These are phyloP conservation scores for Candida endomychidarum DNA, from an alignment of 805 yeast species.

Conservation along the genomic window DNA sequence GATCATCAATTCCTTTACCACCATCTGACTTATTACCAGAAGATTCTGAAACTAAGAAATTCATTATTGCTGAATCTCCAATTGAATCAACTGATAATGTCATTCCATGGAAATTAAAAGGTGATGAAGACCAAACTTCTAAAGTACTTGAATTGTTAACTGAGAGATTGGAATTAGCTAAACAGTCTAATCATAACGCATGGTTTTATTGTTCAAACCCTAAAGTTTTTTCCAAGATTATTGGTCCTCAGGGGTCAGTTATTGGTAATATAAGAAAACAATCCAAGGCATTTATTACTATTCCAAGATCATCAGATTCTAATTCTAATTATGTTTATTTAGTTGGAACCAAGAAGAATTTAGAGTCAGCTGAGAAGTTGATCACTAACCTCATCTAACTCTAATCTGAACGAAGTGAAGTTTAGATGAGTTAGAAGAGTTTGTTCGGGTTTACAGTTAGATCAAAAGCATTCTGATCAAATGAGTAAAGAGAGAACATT, in stretches of 20 bases:
- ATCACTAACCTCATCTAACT: slow-evolving; percentile 18
- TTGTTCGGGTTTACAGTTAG: too few species aligned
- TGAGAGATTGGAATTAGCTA: slow-evolving; percentile 47
- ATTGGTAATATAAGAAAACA: slow-evolving; percentile 60
- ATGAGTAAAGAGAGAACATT: neutral
- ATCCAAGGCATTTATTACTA: slow-evolving; percentile 56
- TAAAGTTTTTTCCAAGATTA: slow-evolving; percentile 57
- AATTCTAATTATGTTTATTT: slow-evolving; percentile 54
- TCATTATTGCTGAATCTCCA: slow-evolving; percentile 38
- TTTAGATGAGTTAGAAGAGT: too few species aligned
- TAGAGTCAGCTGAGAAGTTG: slow-evolving; percentile 32
- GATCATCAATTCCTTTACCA: slow-evolving; percentile 43
- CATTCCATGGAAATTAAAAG: slow-evolving; percentile 71
- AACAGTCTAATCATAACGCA: slow-evolving; percentile 49
- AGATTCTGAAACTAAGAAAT: slow-evolving; percentile 39
- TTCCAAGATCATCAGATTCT: slow-evolving; percentile 57
- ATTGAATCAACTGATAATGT: slow-evolving; percentile 14
- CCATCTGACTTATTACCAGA: slow-evolving; percentile 47
- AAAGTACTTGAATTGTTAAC: slow-evolving; percentile 54
- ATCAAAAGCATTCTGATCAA: too few species aligned
- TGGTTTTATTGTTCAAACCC: slow-evolving; percentile 61
- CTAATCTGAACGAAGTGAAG: too few species aligned
- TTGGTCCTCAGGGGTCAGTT: slow-evolving; percentile 76
- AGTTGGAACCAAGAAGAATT: slow-evolving; percentile 58
- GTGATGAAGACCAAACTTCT: slow-evolving; percentile 47